A percentile compares a stretch with the other conserved stretches of the same genome.
Conservation (phyloP, 345 rosid genomes). For the Lumnitzera littorea region DNA sequence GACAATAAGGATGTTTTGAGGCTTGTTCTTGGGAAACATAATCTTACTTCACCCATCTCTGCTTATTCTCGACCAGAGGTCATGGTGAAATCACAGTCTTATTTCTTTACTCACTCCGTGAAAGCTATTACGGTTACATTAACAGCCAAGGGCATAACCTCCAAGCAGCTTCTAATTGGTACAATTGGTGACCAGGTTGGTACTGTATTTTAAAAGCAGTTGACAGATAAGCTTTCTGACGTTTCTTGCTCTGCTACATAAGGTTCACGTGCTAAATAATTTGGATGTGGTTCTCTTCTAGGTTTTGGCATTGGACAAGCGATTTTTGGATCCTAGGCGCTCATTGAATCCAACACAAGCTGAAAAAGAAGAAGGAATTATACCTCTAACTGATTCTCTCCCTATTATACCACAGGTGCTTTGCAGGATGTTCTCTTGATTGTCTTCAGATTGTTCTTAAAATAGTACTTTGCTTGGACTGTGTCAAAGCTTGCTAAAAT, state of each 20-base stretch:
- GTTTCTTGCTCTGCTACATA: neutral
- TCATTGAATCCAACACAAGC: slow-evolving; percentile 90
- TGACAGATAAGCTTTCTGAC: neutral
- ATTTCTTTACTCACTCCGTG: slow-evolving; percentile 82
- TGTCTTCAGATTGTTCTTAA: neutral
- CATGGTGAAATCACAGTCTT: slow-evolving; percentile 85
- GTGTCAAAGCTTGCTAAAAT: too few species aligned
- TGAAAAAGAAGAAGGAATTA: slow-evolving; percentile 92
- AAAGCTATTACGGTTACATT: slow-evolving; percentile 83
- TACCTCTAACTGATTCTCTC: slow-evolving; percentile 85
- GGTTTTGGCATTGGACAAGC: slow-evolving; percentile 90
- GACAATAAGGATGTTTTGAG: slow-evolving; percentile 95
- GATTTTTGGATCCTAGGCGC: slow-evolving; percentile 90
- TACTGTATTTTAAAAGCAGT: slow-evolving; percentile 1
- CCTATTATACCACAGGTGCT: slow-evolving; percentile 90
- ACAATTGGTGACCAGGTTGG: slow-evolving; percentile 82
- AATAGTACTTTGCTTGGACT: too few species aligned
- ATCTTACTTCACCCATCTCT: slow-evolving; percentile 77
- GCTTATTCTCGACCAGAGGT: slow-evolving; percentile 84
- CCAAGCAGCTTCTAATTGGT: slow-evolving; percentile 97
- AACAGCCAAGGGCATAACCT: slow-evolving; percentile 95
- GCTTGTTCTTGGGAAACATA: slow-evolving; percentile 92
- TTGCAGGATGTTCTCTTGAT: neutral
- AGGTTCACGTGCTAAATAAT: neutral
- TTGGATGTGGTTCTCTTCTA: slow-evolving; percentile 14